Evolutionary conservation across 1,284 basidiomycete genomes (phyloP).

Genomic region (Puccinia horiana): DNA sequence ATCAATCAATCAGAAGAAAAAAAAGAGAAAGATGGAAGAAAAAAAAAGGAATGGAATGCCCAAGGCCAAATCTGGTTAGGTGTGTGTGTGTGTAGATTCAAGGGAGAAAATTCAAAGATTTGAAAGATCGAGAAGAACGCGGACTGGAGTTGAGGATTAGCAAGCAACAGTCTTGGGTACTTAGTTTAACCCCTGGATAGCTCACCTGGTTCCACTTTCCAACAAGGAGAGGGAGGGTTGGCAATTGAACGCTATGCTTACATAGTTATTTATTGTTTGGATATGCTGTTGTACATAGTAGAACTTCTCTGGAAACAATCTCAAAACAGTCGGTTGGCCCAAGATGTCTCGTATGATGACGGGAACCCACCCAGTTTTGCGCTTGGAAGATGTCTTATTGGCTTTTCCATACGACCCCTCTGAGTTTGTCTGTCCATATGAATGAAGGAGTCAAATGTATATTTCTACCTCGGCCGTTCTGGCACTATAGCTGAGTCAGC

Average conservation of each 20-base stretch:
- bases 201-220: neutral
- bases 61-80: neutral
- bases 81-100: neutral
- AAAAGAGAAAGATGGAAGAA: neutral
- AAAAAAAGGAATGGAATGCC: conserved; percentile 3
- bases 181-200: neutral
- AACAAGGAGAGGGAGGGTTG: neutral
- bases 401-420: neutral
- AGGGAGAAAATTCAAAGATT: neutral
- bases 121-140: neutral
- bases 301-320: conserved; percentile 15
- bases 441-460: neutral
- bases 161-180: neutral
- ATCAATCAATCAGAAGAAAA: too few species aligned
- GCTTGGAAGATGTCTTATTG: neutral
- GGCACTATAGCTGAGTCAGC: neutral
- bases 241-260: neutral
- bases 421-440: neutral
- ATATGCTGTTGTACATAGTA: neutral
- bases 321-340: neutral
- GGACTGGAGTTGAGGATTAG: neutral
- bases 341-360: neutral
- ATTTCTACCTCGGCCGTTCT: neutral
- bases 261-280: neutral
- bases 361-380: neutral